Evolutionary conservation across 148 eudicot genomes (phyloP), one percentile per base, ranked within the genome.

Genomic region (Polygonum aviculare): DNA sequence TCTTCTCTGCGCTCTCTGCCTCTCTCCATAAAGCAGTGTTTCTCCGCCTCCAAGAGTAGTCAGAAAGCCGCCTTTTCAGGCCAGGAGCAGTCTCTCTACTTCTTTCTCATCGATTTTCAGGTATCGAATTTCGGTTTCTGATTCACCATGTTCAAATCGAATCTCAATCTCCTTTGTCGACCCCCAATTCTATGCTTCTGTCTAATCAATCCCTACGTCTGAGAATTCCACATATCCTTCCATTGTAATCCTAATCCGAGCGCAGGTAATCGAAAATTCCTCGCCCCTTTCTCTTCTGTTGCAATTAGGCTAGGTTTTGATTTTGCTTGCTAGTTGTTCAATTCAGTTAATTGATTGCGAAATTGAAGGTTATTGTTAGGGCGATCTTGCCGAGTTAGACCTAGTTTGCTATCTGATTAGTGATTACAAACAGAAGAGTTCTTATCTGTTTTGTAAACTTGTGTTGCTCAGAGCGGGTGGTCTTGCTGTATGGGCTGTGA

Each of bases 401-500:
- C 33, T 57, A 57, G 63, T 57, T 57, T 21, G 21, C 11, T 50
- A 21, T 19, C 21, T 57, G 63, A n/a, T 52, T 36, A 21, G 71
- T 0, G 15, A 67, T 14, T 67, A 14, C 36, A 33, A 67, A 36
- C 72, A 36, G 31, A 26, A 15, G 14, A 60, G 4, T 67, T 67
- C 44, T 36, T 36, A 67, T 41, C 44, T 38, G 1, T 36, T 60
- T 15, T 67, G 21, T 63, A 12, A 31, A 31, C 16, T 67, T 36
- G n/a, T 67, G 31, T 14, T 67, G 45, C 40, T 67, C 72, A 67
- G 72, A 36, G 72, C 11, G 6, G 70, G n/a, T 14, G 35, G 2
- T 65, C 40, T 41, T 63, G 76, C 67, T 83, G 81, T 81, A 86
- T 82, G 88, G 85, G 77, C 51, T 62, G 76, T 65, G 76, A 80